Conservation (phyloP, 305 asterid genomes). For the Rubia tinctorum region DNA sequence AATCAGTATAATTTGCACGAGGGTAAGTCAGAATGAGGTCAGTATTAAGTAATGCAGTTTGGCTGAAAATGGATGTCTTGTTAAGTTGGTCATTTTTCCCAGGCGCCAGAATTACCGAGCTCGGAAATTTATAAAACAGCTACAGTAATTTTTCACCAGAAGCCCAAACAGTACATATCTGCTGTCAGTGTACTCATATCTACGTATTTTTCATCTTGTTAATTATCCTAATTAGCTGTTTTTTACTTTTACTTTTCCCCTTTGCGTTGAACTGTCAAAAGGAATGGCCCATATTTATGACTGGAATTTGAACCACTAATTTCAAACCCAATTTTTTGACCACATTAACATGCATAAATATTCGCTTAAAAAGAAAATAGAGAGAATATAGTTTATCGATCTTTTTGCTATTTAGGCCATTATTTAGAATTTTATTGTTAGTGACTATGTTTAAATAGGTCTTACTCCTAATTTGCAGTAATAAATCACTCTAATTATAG, state of each 20-base stretch:
- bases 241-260: not conserved
- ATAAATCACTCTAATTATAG: too few species aligned
- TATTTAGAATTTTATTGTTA: too few species aligned
- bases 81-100: slow-evolving; percentile 34
- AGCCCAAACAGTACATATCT: slow-evolving; percentile 2
- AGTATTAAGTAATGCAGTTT: slow-evolving; percentile 25
- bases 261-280: slow-evolving; percentile 11
- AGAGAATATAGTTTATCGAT: too few species aligned
- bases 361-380: too few species aligned
- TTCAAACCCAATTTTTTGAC: too few species aligned
- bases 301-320: too few species aligned
- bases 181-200: slow-evolving; percentile 3
- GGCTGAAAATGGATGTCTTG: slow-evolving; percentile 40
- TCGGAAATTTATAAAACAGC: slow-evolving; percentile 15
- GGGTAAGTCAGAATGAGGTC: slow-evolving; percentile 14
- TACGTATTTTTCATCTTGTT: not conserved
- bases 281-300: not conserved
- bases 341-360: too few species aligned
- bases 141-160: slow-evolving; percentile 16
- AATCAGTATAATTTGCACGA: not conserved
- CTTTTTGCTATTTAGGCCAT: too few species aligned
- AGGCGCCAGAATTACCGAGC: slow-evolving; percentile 27
- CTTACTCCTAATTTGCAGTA: too few species aligned
- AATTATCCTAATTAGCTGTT: too few species aligned
- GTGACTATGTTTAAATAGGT: too few species aligned